Percentiles rank a stretch among this genome's conserved stretches.
phyloP scores from a whole-genome alignment of 805 yeast species.

The Zygoascus tannicola region DNA sequence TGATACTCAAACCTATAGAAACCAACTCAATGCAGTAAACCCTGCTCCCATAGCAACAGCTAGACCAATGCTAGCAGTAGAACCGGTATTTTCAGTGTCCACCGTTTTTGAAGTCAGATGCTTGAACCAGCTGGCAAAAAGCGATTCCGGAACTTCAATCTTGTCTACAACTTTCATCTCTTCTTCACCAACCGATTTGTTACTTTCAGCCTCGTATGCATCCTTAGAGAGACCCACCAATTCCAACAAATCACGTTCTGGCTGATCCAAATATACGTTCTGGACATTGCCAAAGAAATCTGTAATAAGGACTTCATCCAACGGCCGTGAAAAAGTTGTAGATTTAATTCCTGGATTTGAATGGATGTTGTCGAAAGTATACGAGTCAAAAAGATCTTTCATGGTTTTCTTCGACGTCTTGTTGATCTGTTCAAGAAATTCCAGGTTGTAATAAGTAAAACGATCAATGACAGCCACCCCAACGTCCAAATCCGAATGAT shows the following conservation, averaged over 20 bases:
- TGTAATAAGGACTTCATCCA: slow-evolving; percentile 64
- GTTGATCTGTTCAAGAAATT: slow-evolving; percentile 73
- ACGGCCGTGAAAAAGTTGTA: slow-evolving; percentile 61
- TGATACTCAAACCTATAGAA: too few species aligned
- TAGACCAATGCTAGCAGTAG: too few species aligned
- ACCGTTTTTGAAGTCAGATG: too few species aligned
- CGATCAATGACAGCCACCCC: slow-evolving; percentile 98
- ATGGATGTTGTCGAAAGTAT: slow-evolving; percentile 76
- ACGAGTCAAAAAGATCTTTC: slow-evolving; percentile 75
- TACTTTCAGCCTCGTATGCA: background rate
- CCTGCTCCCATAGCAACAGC: too few species aligned
- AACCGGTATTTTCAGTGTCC: too few species aligned
- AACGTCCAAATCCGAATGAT: slow-evolving; percentile 87
- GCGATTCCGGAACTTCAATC: too few species aligned
- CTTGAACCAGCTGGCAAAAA: too few species aligned
- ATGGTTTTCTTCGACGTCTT: slow-evolving; percentile 66
- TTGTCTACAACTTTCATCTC: background rate
- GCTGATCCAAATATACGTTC: slow-evolving; percentile 56
- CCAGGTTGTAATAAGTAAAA: slow-evolving; percentile 86
- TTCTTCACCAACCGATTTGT: background rate
- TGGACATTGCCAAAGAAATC: slow-evolving; percentile 94
- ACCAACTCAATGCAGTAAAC: too few species aligned
- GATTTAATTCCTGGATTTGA: slow-evolving; percentile 90
- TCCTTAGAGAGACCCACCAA: slow-evolving; percentile 3
- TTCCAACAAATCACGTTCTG: slow-evolving; percentile 11